These are phyloP conservation scores for Pseudotsuga menziesii DNA, from an alignment of 75 land plant genomes.

Conservation along the genomic window DNA sequence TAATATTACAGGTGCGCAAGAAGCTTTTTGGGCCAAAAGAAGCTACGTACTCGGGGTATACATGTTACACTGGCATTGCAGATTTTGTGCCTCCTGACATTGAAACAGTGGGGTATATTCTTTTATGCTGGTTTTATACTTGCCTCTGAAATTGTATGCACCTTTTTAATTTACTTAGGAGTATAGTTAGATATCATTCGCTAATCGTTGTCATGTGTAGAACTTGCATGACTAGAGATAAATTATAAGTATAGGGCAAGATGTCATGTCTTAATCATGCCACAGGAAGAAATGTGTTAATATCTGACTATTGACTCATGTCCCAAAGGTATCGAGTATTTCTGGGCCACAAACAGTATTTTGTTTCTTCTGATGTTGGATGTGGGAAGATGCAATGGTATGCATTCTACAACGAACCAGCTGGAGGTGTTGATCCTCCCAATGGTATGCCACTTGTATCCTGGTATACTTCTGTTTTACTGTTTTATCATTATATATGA, in stretches of 20 bases:
- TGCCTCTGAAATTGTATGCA: neutral
- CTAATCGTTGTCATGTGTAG: too few species aligned
- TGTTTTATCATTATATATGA: too few species aligned
- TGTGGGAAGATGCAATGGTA: slow-evolving; percentile 99
- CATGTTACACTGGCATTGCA: slow-evolving; percentile 96
- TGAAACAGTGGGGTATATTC: slow-evolving; percentile 80
- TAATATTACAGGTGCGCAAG: slow-evolving; percentile 48
- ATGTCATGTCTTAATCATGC: too few species aligned
- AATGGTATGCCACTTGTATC: slow-evolving; percentile 31
- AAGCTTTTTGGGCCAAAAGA: slow-evolving; percentile 65
- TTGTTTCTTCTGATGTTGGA: slow-evolving; percentile 97
- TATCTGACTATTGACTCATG: slow-evolving; percentile 1
- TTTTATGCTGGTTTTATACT: neutral
- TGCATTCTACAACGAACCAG: slow-evolving; percentile 85
- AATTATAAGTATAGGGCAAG: too few species aligned
- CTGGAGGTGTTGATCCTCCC: slow-evolving; percentile 78
- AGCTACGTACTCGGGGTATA: slow-evolving; percentile 79
- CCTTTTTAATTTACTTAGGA: neutral
- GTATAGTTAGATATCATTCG: too few species aligned
- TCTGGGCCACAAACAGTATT: slow-evolving; percentile 90
- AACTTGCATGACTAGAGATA: too few species aligned
- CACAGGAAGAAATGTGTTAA: too few species aligned
- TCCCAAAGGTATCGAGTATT: slow-evolving; percentile 84
- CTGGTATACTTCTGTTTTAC: neutral
- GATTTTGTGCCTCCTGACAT: slow-evolving; percentile 96